Base-by-base conservation (phyloP, 2,329 filamentous ascomycete genomes). In the Rugonectria rugulosa region DNA sequence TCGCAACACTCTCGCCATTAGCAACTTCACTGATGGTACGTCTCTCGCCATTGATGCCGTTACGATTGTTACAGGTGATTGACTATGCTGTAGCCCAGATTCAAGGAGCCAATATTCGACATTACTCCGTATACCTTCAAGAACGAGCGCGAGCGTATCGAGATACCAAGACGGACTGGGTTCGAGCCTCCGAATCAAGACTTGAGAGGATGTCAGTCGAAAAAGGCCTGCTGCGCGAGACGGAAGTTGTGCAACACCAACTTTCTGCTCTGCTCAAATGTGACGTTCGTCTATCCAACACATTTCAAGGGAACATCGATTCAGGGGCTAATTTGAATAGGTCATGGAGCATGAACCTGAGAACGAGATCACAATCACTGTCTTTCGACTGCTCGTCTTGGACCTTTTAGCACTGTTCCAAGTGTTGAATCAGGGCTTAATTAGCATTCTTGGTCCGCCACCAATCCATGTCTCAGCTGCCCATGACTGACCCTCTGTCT, bases 321-420 rank as follows among this genome's bases (percentile, higher is more conserved):
- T 8, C 45, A 36, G 20, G 57, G 24, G 40, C 53, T 57, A 41
- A 67, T 41, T 40, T 26, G 34, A 21, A 8, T 69, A 93, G 91
- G 86, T 97, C 46, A 84, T 98, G 70, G 88, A 92, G 45, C 86
- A 88, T 61, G 95, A 98, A 66, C 87, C 90, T 7, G 93, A 97
- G 71, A 99, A 98, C 70, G 95, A 99, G 74, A 98, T 99, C 65
- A 96, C 92, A 9, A 83, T 98, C 63, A 96, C 92, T 9, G 93
- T 96, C 23, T 99, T 98, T 71, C 86, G 95, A 55, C 80, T 99
- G 60, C 80, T 99, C 49, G 96, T 96, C 17, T 81, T 97, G 67
- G 95, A 99, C 73, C 80, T 99, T 31, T 76, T 99, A 57, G 88
- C 91, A 12, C 80, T 99, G 50, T 99, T 97, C 77, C 92, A 96